These are phyloP conservation scores for Phytophthora idaei DNA, from an alignment of 352 stramenopile species.

Conservation along the genomic window DNA sequence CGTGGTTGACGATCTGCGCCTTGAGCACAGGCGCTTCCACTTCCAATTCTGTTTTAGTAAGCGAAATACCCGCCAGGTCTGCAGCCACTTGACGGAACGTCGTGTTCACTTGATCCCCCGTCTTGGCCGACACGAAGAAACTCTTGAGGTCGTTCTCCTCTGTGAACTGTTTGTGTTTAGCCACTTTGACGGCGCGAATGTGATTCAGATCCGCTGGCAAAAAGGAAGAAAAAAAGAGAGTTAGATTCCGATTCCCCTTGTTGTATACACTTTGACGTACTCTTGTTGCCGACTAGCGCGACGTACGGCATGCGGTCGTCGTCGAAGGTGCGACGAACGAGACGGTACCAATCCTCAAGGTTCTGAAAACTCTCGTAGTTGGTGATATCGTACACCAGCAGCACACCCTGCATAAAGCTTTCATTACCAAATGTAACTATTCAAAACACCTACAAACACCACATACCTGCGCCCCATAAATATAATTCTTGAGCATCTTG, in stretches of 20 bases:
- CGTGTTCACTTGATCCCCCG: constrained; percentile 91
- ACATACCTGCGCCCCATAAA: constrained; percentile 90
- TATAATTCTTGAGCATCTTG: constrained; percentile 93
- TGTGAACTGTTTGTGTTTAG: constrained; percentile 92
- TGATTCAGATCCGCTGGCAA: constrained; percentile 89
- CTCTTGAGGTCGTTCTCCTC: constrained; percentile 93
- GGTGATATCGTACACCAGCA: constrained; percentile 96
- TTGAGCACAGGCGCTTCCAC: constrained; percentile 86
- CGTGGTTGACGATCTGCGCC: constrained; percentile 93
- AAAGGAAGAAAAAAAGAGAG: background rate
- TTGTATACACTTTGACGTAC: constrained; percentile 39
- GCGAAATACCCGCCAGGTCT: constrained; percentile 79
- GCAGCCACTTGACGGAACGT: constrained; percentile 87
- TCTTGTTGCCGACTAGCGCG: constrained; percentile 92
- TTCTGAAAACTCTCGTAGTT: constrained; percentile 96
- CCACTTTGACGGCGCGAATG: constrained; percentile 84
- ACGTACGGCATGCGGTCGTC: constrained; percentile 90
- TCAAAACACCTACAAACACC: background rate
- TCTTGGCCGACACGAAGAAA: constrained; percentile 95
- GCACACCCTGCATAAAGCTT: constrained; percentile 58
- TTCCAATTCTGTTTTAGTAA: constrained; percentile 89
- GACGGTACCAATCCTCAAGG: constrained; percentile 94
- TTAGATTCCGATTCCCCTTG: background rate
- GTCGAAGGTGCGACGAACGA: constrained; percentile 91
- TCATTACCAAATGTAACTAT: background rate